Conservation (phyloP, 23 red algal genomes). For the Cyanidioschyzon merolae region DNA sequence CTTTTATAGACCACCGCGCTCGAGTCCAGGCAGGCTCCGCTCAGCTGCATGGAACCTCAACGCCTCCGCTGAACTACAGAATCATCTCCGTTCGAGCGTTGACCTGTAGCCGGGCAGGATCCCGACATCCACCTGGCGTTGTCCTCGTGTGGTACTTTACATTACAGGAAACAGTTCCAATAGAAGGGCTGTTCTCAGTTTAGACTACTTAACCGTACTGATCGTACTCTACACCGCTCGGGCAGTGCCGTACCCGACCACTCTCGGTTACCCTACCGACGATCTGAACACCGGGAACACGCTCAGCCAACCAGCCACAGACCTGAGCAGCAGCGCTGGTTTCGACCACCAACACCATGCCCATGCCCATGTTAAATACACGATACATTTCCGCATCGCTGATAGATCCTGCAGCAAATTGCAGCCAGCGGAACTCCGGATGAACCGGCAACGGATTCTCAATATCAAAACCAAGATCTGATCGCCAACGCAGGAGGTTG, state of each 20-base stretch:
- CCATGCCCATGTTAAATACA: conserved; percentile 98
- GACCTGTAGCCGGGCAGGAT: too few species aligned
- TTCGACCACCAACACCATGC: conserved; percentile 62
- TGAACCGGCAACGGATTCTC: conserved; percentile 50
- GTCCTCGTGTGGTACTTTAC: too few species aligned
- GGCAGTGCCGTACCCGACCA: conserved; percentile 36
- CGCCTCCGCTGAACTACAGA: too few species aligned
- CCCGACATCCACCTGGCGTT: too few species aligned
- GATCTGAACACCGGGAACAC: conserved; percentile 26
- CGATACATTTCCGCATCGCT: conserved; percentile 72
- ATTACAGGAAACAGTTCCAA: too few species aligned
- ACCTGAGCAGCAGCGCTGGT: conserved; percentile 20
- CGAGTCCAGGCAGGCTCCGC: too few species aligned
- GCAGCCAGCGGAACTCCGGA: conserved; percentile 82
- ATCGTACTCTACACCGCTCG: conserved; percentile 45
- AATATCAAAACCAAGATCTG: conserved; percentile 55
- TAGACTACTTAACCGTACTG: conserved; percentile 36
- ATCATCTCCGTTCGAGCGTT: too few species aligned
- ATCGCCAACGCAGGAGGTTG: conserved; percentile 57
- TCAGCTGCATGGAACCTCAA: too few species aligned
- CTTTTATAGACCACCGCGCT: too few species aligned
- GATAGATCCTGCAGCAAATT: conserved; percentile 29
- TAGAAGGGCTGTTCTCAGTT: too few species aligned
- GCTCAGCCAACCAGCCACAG: conserved; percentile 38
- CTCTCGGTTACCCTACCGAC: conserved; percentile 47